A percentile compares a stretch with the other conserved stretches of the same genome.
These are phyloP conservation scores for Boletus barrowsii DNA, from an alignment of 768 basidiomycete genomes.

Conservation along the genomic window DNA sequence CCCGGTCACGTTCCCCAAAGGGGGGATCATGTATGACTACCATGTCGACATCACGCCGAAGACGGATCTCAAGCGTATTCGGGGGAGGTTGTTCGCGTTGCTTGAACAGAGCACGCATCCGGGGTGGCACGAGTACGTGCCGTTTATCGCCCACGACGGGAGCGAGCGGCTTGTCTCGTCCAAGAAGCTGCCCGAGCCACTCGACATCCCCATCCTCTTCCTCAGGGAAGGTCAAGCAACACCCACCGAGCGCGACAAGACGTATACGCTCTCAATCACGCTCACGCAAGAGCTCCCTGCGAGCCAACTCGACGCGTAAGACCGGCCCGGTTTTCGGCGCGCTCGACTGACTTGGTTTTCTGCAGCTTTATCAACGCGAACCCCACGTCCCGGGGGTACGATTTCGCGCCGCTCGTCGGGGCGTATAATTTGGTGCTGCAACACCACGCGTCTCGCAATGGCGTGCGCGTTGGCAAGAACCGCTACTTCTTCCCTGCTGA, in stretches of 20 bases:
- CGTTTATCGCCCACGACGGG: conserved; percentile 39
- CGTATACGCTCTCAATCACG: conserved; percentile 39
- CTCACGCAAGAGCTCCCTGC: conserved; percentile 30
- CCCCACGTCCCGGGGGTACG: conserved; percentile 34
- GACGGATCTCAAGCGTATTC: conserved; percentile 36
- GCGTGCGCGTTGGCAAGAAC: conserved; percentile 48
- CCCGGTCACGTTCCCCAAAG: conserved; percentile 39
- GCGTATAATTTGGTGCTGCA: conserved; percentile 50
- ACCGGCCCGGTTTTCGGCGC: neutral
- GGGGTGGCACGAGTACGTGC: conserved; percentile 37
- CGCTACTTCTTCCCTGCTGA: conserved; percentile 48
- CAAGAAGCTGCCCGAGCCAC: conserved; percentile 35
- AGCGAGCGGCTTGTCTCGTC: conserved; percentile 43
- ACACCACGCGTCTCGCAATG: conserved; percentile 40
- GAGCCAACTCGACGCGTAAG: conserved; percentile 34
- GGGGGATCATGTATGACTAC: conserved; percentile 43
- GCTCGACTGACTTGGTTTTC: neutral
- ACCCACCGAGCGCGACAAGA: conserved; percentile 30
- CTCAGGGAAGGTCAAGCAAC: conserved; percentile 39
- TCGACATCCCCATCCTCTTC: conserved; percentile 33
- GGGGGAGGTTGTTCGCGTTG: conserved; percentile 39
- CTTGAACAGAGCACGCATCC: conserved; percentile 37
- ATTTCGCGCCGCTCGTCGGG: conserved; percentile 40
- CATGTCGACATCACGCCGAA: conserved; percentile 37
- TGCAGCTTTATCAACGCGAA: conserved; percentile 41